Evolutionary conservation across 805 yeast genomes (phyloP), one percentile per base, ranked within the genome.

Genomic region (Komagataella pseudopastoris): DNA sequence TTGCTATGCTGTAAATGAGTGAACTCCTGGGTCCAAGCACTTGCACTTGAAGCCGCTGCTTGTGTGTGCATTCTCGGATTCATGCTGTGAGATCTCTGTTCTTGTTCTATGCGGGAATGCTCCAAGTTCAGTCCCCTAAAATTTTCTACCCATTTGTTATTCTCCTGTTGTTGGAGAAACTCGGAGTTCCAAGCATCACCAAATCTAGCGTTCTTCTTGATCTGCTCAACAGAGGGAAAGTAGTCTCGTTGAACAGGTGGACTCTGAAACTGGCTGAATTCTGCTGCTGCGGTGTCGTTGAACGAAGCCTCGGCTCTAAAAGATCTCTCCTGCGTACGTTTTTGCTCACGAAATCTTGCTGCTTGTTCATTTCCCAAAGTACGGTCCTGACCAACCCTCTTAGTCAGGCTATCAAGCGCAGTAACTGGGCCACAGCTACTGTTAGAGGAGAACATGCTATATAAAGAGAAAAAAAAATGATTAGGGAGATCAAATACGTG

Each of bases 51-150:
- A 30, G 39, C 10, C 14, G 5, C 14, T 30, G n/a, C 39, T 30
- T 30, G 39, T 14, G 14, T 30, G 14, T 30, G 10, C 14, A 10
- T 8, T 30, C 39, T 30, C 39, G 14, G 39, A 30, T 30, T 36
- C 48, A 3, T 20, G 17, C 49, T 17, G 52, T 45, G n/a, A 48
- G 23, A 44, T 23, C 43, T 23, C 47, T 43, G 49, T 6, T 50
- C 10, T 17, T 52, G 45, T 43, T 45, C 5, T 17, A 6, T 16
- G 48, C 18, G 10, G 47, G 18, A 4, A 23, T 18, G 47, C 18
- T 44, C n/a, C n/a, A 59, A 50, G 24, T 50, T 56, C 58, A 59
- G 47, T 8, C 51, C 50, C 18, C 58, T 57, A 45, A 60, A 60
- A 22, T 60, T 61, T 36, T 53, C 50, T 10, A 60, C 52, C 63